phyloP scores from a whole-genome alignment of 192 early-diverging fungal species.

The Umbelopsis vinacea region DNA sequence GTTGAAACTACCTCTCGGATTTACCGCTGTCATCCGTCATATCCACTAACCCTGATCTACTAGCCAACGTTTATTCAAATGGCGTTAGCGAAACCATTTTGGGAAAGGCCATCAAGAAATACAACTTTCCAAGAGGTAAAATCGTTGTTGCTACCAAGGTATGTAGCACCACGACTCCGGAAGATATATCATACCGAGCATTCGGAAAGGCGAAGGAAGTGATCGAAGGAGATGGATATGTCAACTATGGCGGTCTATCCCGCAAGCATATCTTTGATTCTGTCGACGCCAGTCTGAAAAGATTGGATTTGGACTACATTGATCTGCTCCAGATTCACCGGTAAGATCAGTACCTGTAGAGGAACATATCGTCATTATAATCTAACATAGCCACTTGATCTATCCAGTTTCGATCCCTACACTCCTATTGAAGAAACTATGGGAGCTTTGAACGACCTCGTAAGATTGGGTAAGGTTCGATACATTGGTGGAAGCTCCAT shows the following conservation, averaged over 20 bases:
- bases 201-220: not conserved
- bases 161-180: constrained; percentile 48
- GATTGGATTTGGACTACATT: constrained; percentile 68
- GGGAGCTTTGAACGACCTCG: constrained; percentile 68
- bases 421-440: constrained; percentile 74
- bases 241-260: constrained; percentile 74
- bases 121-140: constrained; percentile 57
- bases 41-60: not conserved
- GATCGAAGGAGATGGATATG: constrained; percentile 1
- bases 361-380: too few relatives aligned
- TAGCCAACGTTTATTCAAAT: constrained; percentile 49
- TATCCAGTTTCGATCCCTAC: constrained; percentile 1
- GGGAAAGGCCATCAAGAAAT: constrained; percentile 45
- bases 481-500: constrained; percentile 47
- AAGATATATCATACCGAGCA: not conserved
- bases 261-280: constrained; percentile 82
- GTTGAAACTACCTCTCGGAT: not conserved
- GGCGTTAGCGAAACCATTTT: constrained; percentile 43
- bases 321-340: constrained; percentile 74
- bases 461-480: constrained; percentile 62
- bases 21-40: not conserved
- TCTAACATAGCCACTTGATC: not conserved
- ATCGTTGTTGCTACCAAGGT: constrained; percentile 82
- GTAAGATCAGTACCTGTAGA: not conserved
- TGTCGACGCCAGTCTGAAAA: constrained; percentile 61